Evolutionary conservation across 306 rosid genomes (phyloP).

Genomic region (Cyclanthera cordifolia): DNA sequence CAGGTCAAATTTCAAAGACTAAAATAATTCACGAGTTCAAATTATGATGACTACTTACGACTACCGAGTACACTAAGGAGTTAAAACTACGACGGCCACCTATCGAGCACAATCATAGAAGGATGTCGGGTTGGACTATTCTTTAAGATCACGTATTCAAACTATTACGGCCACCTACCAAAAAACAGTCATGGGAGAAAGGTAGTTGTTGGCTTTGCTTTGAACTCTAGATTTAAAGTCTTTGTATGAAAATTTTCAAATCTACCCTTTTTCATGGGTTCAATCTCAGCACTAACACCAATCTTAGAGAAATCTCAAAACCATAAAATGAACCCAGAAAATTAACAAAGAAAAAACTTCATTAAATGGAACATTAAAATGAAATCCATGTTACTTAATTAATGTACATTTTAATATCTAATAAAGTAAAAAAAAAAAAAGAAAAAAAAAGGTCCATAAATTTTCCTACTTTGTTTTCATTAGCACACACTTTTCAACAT

Average conservation of each 20-base stretch:
- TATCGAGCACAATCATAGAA: neutral
- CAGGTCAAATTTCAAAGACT: neutral
- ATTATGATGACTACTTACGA: neutral
- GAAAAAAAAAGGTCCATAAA: too few relatives aligned
- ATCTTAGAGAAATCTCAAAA: neutral
- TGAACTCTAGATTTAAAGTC: neutral
- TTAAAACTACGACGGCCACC: neutral
- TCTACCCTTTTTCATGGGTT: neutral
- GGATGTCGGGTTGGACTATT: too few relatives aligned
- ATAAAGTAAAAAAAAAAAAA: neutral
- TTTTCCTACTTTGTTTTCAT: neutral
- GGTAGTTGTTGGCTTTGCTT: neutral
- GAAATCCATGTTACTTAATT: neutral
- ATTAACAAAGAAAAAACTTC: neutral
- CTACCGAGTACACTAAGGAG: too few relatives aligned
- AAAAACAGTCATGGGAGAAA: neutral
- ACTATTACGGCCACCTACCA: neutral
- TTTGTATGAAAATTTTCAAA: neutral
- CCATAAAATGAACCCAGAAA: slow-evolving; percentile 6
- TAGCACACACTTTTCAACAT: neutral
- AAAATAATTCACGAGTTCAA: neutral
- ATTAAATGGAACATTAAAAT: neutral
- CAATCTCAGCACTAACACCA: neutral
- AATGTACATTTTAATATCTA: slow-evolving; percentile 1
- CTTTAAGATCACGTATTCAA: too few relatives aligned